Evolutionary conservation across 192 early-diverging fungal genomes (phyloP), one percentile per base, ranked within the genome.

Genomic region (Chytriomyces hyalinus): DNA sequence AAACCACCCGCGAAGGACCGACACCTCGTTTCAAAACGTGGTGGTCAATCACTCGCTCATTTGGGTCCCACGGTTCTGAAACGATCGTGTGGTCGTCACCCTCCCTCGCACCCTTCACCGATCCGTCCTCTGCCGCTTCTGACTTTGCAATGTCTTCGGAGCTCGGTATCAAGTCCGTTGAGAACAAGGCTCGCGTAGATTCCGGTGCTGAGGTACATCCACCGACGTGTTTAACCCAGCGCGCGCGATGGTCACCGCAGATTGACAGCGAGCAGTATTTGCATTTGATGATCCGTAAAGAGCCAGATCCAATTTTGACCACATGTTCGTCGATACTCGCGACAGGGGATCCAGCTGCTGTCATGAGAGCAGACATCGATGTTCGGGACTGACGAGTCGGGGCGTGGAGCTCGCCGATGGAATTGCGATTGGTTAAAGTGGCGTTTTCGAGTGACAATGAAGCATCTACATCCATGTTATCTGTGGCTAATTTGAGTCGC

Each of bases 311-410:
- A 8, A 17, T 24, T 43, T 71, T 71, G n/a, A 9, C 57, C 24
- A 71, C 50, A n/a, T 59, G 57, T 7, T 51, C 51, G 50, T 71
- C 69, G 7, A 71, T 20, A 8, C 43, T 15, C 47, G 67, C 67
- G 67, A 24, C 15, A 26, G 64, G 15, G 17, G 13, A 15, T 17
- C 13, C 13, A 43, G 26, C 15, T 13, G 13, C 13, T 17, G n/a
- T 22, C 13, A 43, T 15, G 15, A 15, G 15, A 15, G 26, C 64
- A 26, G 26, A 15, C 4, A 43, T 65, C 26, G 64, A 17, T 65
- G 17, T 43, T 65, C n/a, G 24, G 15, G 15, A 65, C 15, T 22
- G 26, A 28, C 17, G 13, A 65, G 36, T 15, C 26, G 13, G 64
- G 5, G 57, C 17, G 17, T 13, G 4, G 64, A 17, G 64, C 13